Percentiles rank a stretch among this genome's conserved stretches.
Evolutionary conservation across 805 yeast genomes (phyloP).

Genomic region (Barnettozyma vustinii): DNA sequence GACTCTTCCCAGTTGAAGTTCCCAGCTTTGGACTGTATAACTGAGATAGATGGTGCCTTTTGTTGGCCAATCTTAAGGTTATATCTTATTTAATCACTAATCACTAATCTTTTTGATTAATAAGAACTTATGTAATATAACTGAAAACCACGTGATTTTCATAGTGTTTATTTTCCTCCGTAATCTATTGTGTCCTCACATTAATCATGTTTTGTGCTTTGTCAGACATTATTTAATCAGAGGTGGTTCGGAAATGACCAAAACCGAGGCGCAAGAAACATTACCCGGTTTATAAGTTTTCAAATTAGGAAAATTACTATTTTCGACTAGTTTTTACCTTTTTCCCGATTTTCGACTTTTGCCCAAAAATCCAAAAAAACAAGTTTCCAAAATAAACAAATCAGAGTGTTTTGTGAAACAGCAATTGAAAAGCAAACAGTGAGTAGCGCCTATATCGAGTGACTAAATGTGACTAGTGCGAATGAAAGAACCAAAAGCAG

Average conservation of each 20-base stretch:
- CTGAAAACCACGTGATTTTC: no score
- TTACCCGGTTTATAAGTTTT: background rate
- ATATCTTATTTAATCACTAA: no score
- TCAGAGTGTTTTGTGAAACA: slow-evolving; percentile 4
- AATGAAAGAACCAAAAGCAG: background rate
- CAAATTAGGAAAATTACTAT: background rate
- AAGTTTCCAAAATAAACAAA: slow-evolving; percentile 7
- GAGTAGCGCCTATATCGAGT: background rate
- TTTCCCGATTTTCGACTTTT: background rate
- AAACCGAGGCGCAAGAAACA: no score
- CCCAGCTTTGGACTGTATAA: no score
- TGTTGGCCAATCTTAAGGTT: no score
- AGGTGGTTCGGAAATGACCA: no score
- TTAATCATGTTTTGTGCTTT: background rate
- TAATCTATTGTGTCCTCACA: no score
- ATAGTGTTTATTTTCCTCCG: no score
- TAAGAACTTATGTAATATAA: no score
- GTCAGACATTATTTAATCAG: background rate
- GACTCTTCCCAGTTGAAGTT: no score
- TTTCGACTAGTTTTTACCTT: background rate
- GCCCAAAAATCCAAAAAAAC: slow-evolving; percentile 2
- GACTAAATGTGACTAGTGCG: background rate
- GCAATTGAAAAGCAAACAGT: slow-evolving; percentile 6
- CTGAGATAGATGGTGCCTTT: no score
- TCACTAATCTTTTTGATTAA: no score